A percentile compares a stretch with the other conserved stretches of the same genome.
Evolutionary conservation across 2,329 filamentous ascomycete genomes (phyloP).

Genomic region (Alternaria sp.): DNA sequence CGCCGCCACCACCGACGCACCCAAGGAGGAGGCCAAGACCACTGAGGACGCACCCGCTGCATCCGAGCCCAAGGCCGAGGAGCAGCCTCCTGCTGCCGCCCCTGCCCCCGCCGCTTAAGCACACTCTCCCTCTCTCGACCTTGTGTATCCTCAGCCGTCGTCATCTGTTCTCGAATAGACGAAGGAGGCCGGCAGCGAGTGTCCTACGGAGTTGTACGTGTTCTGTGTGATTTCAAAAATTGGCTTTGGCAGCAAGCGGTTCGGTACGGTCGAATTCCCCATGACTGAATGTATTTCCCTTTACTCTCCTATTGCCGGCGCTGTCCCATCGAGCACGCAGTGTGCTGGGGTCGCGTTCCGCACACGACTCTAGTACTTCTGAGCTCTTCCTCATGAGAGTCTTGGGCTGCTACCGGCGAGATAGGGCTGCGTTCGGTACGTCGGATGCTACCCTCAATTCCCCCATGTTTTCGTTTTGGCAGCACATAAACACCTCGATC

Average conservation of each 20-base stretch:
- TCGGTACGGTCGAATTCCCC: constrained; percentile 47
- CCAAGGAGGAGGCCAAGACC: constrained; percentile 68
- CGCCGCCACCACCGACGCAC: constrained; percentile 62
- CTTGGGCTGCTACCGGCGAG: constrained; percentile 27
- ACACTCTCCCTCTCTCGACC: constrained; percentile 38
- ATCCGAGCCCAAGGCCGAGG: constrained; percentile 40
- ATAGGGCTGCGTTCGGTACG: constrained; percentile 36
- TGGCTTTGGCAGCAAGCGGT: constrained; percentile 50
- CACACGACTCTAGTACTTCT: constrained; percentile 22
- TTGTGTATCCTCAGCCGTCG: constrained; percentile 42
- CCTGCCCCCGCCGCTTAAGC: constrained; percentile 44
- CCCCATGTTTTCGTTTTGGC: constrained; percentile 41
- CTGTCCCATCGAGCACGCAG: constrained; percentile 33
- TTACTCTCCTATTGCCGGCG: constrained; percentile 35
- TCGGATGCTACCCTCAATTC: constrained; percentile 44
- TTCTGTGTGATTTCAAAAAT: constrained; percentile 49
- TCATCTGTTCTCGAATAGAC: constrained; percentile 42
- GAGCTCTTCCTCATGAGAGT: constrained; percentile 34
- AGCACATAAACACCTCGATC: constrained; percentile 32
- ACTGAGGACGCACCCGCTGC: constrained; percentile 56
- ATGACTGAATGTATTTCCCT: constrained; percentile 50
- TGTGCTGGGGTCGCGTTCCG: constrained; percentile 24
- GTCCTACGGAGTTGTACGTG: constrained; percentile 48
- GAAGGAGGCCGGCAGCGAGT: constrained; percentile 46
- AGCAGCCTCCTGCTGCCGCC: constrained; percentile 38